Base-by-base conservation (phyloP, 441 rosid genomes). In the Heliophila coronopifolia region DNA sequence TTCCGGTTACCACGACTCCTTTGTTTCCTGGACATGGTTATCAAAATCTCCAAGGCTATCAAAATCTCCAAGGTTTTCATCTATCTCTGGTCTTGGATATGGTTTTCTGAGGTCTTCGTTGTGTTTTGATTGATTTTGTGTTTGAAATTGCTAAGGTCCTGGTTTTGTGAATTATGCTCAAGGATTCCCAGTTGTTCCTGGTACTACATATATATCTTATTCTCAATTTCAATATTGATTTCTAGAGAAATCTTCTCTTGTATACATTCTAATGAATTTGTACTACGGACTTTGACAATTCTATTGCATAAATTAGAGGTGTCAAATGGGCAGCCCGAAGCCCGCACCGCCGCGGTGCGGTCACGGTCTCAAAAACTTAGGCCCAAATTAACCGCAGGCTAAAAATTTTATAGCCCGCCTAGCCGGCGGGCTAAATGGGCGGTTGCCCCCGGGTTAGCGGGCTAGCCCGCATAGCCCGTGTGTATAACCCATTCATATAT, bases 21-120 rank as follows among this genome's bases (percentile, higher is more conserved):
- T n/a, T n/a, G 25, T 56, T 50, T 37, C 56, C 63, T 46, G 50
- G 59, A 3, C 55, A 60, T 45, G 73, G 62, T 7, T 77, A 84
- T 50, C 83, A 80, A 36, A 61, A 71, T 67, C 33, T 63, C 28
- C 41, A 78, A 58, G 93, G 96, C 83, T 20, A n/a, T 32, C 0
- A 1, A 16, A 13, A 27, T 12, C 19, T 54, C 39, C n/a, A n/a
- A n/a, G n/a, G n/a, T n/a, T n/a, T n/a, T n/a, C n/a, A n/a, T 57
- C 23, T 13, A 25, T 7, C 8, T 22, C 9, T 14, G 2, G 2
- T 5, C 32, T 22, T 7, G 11, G 5, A 2, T 39, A 39, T 46
- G 72, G 58, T 4, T 71, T 70, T 40, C 63, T 68, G 18, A 39
- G 4, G 54, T 64, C 33, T 61, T 43, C 7, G 71, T 40, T 83